Evolutionary conservation across 202 grass and related monocot species (phyloP).

Genomic region (Panicum hallii): DNA sequence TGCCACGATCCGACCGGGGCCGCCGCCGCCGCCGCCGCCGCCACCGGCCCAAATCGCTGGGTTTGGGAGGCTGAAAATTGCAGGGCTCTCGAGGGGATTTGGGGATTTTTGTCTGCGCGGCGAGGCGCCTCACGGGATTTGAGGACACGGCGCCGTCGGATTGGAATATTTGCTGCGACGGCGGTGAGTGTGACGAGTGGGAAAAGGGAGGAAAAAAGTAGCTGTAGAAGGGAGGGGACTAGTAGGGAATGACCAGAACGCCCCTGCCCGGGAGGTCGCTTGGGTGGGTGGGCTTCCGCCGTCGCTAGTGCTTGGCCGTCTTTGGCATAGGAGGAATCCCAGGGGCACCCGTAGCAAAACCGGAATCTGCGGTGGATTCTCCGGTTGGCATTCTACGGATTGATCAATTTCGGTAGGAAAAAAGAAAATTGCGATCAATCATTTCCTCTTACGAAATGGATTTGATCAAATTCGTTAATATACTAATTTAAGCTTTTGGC

Average conservation of each 20-base stretch:
- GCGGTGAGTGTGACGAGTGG: conserved; percentile 32
- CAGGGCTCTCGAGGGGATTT: conserved; percentile 12
- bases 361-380: not conserved
- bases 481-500: not conserved
- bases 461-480: not conserved
- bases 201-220: not conserved
- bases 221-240: not conserved
- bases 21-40: conserved; percentile 4
- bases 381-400: no score
- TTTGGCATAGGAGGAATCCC: not conserved
- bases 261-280: conserved; percentile 32
- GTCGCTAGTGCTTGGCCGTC: conserved; percentile 25
- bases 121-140: conserved; percentile 44
- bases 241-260: not conserved
- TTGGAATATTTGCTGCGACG: conserved; percentile 61
- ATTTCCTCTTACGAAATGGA: not conserved
- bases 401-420: not conserved
- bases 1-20: conserved; percentile 40
- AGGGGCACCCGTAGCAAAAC: not conserved
- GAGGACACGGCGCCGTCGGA: conserved; percentile 51
- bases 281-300: conserved; percentile 24
- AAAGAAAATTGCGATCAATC: not conserved
- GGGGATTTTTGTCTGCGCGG: conserved; percentile 46
- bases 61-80: conserved; percentile 8
- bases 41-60: conserved; percentile 9